Evolutionary conservation across 1,139 yeast genomes (phyloP), one percentile per base, ranked within the genome.

Genomic region (Ashbya aceris): DNA sequence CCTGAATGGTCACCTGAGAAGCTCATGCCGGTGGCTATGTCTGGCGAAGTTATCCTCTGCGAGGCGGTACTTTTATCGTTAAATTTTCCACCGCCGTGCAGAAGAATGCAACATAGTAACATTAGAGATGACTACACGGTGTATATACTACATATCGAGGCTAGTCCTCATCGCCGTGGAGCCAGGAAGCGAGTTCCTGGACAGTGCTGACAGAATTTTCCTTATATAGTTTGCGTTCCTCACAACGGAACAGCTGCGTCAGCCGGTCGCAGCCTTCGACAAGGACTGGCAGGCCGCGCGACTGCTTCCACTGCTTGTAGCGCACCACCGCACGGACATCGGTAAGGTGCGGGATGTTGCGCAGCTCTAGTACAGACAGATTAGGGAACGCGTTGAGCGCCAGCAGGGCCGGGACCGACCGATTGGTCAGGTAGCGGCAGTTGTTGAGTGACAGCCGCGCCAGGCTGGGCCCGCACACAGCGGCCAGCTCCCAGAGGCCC

Each of bases 261-360:
- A 85, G 67, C 2, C 68, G 62, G 54, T 83, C 94, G 60, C 95
- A 84, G 29, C 86, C 78, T 61, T 86, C 95, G 17, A 87, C 69
- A 36, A 85, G 61, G 10, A 86, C 71, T 2, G 76, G 70, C 14
- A 74, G 68, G 7, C 76, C 76, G 36, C 62, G 61, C 30, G 67
- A 62, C 45, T 74, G 76, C 50, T 78, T 82, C 49, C 76, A 68
- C 45, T 82, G 69, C 55, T 79, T 81, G 67, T 79, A 86, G 50
- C 73, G 72, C 17, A 85, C 79, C 2, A 89, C 62, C 2, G 91
- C 79, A 41, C 66, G 67, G 62, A 84, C 69, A 45, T 82, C 71
- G 3, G 77, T 73, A 33, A 87, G 61, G 27, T 71, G 70, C 3
- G 68, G 57, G 45, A 84, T 71, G 45, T 79, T 78, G 45, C 94